Base-by-base conservation (phyloP, 768 basidiomycete genomes). In the Suillus decipiens region DNA sequence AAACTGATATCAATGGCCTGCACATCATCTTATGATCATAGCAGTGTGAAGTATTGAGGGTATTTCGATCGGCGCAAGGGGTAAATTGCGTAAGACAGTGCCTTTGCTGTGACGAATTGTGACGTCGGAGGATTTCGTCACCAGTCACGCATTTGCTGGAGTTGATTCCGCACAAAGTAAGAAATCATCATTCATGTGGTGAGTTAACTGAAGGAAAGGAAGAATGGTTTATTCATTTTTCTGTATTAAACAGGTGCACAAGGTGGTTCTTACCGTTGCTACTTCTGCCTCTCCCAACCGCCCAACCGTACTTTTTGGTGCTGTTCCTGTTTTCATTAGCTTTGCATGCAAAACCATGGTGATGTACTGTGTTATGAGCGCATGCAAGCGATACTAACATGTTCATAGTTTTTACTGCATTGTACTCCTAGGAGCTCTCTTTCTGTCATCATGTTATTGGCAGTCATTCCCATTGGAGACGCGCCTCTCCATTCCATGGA, bases 401-500 rank as follows among this genome's bases (percentile, higher is more conserved):
- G 3, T 62, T 7, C 53, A 1, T 63, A 95, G 93, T 70, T 92
- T 93, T 73, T 95, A 95, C 73, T 95, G 93, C 80, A 89, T 95
- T 61, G 81, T 92, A 28, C 82, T 95, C 24, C 85, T 95, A 15
- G 82, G 86, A 0, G 89, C 92, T n/a, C 82, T 94, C 56, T 94
- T 93, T 73, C 80, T 92, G 64, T 90, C 93, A 17, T 90, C 93
- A 19, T 95, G 93, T 73, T 93, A 93, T 75, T 94, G 93, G 93
- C 90, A 91, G 65, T 90, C 93, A 36, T 85, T 92, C 62, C 84
- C 88, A 28, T 73, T 87, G 54, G 83, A 87, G 64, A 85, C 82
- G 33, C 79, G 82, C 0, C 85, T 93, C 63, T 82, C 85, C 14
- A 73, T 71, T 19, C 88, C 90, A 11, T 92, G 89, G 89, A 75